Conservation (phyloP, 768 basidiomycete genomes). For the Leccinum subgranulosum region DNA sequence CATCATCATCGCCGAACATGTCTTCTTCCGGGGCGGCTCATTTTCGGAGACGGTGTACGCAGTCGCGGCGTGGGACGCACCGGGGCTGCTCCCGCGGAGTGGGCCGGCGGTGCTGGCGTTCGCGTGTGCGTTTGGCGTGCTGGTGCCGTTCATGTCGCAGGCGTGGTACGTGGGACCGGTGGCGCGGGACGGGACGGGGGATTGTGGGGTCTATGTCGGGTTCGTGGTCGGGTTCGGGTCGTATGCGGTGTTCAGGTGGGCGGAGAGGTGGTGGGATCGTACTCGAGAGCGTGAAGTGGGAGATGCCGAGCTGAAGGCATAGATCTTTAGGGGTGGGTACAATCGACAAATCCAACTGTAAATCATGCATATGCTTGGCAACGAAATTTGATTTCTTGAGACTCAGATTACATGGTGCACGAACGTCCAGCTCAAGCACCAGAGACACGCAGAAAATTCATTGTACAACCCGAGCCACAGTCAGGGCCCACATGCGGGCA, state of each 20-base stretch:
- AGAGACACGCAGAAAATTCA: no score
- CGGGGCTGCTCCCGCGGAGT: slow-evolving; percentile 38
- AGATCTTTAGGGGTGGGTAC: neutral
- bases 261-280: slow-evolving; percentile 25
- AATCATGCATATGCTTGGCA: neutral
- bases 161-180: slow-evolving; percentile 52
- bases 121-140: slow-evolving; percentile 35
- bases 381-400: neutral
- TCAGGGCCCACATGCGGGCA: no score
- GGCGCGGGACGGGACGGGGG: slow-evolving; percentile 42
- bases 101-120: slow-evolving; percentile 41
- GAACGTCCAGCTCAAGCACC: no score
- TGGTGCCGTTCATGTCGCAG: slow-evolving; percentile 50
- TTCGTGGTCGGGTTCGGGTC: slow-evolving; percentile 32
- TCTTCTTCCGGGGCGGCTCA: slow-evolving; percentile 38
- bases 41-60: slow-evolving; percentile 36
- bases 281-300: neutral
- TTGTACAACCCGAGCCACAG: no score
- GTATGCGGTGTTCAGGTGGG: slow-evolving; percentile 29
- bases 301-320: slow-evolving; percentile 2
- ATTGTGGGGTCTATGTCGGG: slow-evolving; percentile 45
- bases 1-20: slow-evolving; percentile 42
- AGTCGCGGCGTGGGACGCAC: slow-evolving; percentile 34
- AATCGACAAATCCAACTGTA: neutral
- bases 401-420: no score